Conservation (phyloP, 176 grass and related monocot species). For the Metroxylon sagu region DNA sequence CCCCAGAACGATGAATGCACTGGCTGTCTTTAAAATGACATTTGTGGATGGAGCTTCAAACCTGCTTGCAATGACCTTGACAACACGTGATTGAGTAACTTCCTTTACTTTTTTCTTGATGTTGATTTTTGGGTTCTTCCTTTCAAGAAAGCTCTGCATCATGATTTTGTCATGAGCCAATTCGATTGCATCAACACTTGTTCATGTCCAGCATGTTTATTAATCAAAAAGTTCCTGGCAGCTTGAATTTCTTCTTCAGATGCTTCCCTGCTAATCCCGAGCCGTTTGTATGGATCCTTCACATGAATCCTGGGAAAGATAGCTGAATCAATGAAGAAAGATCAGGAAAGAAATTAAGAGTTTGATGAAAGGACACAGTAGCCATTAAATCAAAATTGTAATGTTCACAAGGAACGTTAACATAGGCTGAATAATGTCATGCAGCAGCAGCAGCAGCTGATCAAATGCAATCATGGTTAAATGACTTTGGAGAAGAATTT, state of each 20-base stretch:
- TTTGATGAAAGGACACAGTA: constrained; percentile 10
- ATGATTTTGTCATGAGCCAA: constrained; percentile 84
- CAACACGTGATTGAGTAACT: constrained; percentile 45
- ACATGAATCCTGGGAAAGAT: constrained; percentile 81
- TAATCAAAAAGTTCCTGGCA: constrained; percentile 75
- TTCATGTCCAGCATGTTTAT: constrained; percentile 71
- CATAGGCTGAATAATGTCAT: neutral
- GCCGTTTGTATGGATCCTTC: constrained; percentile 71
- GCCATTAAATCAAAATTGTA: neutral
- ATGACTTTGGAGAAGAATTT: too few relatives aligned
- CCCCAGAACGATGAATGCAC: constrained; percentile 51
- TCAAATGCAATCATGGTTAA: too few relatives aligned
- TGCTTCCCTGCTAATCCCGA: constrained; percentile 81
- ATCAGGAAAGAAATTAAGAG: constrained; percentile 5
- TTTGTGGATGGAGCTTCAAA: constrained; percentile 68
- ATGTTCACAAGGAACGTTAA: constrained; percentile 1
- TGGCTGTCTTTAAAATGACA: constrained; percentile 63
- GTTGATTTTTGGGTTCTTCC: constrained; percentile 72
- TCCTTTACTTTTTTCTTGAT: constrained; percentile 71
- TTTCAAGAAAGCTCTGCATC: constrained; percentile 81
- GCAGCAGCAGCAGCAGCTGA: too few relatives aligned
- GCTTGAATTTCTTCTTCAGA: constrained; percentile 98
- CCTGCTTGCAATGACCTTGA: constrained; percentile 57
- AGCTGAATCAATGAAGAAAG: constrained; percentile 44
- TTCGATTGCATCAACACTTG: constrained; percentile 88